phyloP scores from a whole-genome alignment of 2,329 filamentous ascomycete genomes.

The Penicillium sp. region DNA sequence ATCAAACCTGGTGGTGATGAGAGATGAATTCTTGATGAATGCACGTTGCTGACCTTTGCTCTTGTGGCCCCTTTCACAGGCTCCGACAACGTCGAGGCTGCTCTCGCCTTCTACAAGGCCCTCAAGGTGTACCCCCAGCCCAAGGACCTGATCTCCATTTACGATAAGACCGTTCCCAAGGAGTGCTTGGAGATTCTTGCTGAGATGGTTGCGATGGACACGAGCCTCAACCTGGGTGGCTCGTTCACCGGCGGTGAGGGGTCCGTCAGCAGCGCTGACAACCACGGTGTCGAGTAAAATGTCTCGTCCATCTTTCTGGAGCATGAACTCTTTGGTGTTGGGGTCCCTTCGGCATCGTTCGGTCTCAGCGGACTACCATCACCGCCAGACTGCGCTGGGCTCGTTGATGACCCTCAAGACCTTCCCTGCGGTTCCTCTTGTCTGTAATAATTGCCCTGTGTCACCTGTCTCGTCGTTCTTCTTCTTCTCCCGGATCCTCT shows the following conservation, averaged over 20 bases:
- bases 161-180: constrained; percentile 98
- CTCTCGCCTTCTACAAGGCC: constrained; percentile 94
- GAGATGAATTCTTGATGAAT: neutral
- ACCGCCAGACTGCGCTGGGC: neutral
- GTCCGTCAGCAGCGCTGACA: constrained; percentile 26
- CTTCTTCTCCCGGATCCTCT: constrained; percentile 10
- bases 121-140: constrained; percentile 97
- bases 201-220: constrained; percentile 95
- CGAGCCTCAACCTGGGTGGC: constrained; percentile 57
- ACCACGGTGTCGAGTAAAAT: constrained; percentile 34
- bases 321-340: neutral
- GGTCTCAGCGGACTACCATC: no score
- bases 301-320: neutral
- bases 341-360: no score
- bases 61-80: constrained; percentile 22
- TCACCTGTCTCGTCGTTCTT: constrained; percentile 5
- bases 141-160: constrained; percentile 87
- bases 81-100: constrained; percentile 62
- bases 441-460: constrained; percentile 7
- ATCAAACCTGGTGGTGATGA: neutral
- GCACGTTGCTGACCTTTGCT: constrained; percentile 3
- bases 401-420: constrained; percentile 3
- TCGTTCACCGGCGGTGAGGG: constrained; percentile 34
- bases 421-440: constrained; percentile 2
- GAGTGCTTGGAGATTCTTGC: constrained; percentile 93